Percentiles rank a stretch among this genome's conserved stretches.
phyloP scores from a whole-genome alignment of 2,329 filamentous ascomycete genomes.

The Cytospora piceicola region DNA sequence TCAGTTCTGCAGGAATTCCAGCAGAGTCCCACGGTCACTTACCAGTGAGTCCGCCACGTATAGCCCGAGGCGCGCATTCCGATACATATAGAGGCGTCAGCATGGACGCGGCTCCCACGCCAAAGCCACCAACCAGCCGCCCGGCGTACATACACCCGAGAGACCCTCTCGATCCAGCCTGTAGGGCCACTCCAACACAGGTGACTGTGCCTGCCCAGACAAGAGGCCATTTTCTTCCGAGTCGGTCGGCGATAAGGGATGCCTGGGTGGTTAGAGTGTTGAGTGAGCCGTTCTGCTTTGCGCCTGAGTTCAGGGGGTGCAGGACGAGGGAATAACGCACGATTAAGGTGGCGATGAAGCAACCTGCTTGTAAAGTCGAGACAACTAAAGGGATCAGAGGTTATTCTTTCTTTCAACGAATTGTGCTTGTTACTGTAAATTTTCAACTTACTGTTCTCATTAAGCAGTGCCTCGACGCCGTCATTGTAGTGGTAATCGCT shows the following conservation, averaged over 20 bases:
- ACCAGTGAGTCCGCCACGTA: slow-evolving; percentile 54
- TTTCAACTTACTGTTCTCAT: slow-evolving; percentile 53
- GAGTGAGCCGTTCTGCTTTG: slow-evolving; percentile 21
- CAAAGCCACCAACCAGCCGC: slow-evolving; percentile 56
- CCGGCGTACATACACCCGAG: slow-evolving; percentile 69
- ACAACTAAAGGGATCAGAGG: slow-evolving; percentile 51
- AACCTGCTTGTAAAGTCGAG: slow-evolving; percentile 71
- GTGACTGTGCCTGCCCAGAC: slow-evolving; percentile 61
- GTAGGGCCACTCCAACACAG: slow-evolving; percentile 65
- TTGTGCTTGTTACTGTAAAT: not conserved
- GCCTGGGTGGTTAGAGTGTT: slow-evolving; percentile 31
- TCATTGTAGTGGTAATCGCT: slow-evolving; percentile 40
- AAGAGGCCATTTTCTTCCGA: slow-evolving; percentile 59
- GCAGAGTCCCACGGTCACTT: slow-evolving; percentile 23
- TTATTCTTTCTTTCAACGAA: not conserved
- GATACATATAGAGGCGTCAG: slow-evolving; percentile 51
- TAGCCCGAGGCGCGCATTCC: slow-evolving; percentile 55
- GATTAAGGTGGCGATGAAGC: slow-evolving; percentile 65
- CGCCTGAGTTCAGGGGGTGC: slow-evolving; percentile 16
- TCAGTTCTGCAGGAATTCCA: not conserved
- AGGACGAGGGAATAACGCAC: slow-evolving; percentile 32
- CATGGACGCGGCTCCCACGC: slow-evolving; percentile 54
- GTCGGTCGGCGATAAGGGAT: slow-evolving; percentile 57
- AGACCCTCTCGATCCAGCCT: slow-evolving; percentile 63
- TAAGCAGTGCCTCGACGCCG: slow-evolving; percentile 6